A percentile compares a stretch with the other conserved stretches of the same genome.
Conservation (phyloP, 768 basidiomycete species). For the Amanita subjunquillea region DNA sequence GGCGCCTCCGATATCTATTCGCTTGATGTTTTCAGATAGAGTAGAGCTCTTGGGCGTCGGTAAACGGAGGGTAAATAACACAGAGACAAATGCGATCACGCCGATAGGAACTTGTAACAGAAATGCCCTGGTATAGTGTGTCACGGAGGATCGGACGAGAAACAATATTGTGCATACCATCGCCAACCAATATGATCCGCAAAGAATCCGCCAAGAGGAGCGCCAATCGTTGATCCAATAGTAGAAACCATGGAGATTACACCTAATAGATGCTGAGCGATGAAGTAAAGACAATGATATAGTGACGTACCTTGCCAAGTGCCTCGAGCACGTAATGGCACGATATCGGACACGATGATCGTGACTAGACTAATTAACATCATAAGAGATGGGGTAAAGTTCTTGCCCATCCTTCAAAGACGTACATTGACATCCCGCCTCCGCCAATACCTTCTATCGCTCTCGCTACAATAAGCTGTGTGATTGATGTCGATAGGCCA, state of each 20-base stretch:
- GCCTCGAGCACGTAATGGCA: conserved; percentile 50
- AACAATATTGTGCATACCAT: conserved; percentile 28
- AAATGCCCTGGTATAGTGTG: conserved; percentile 33
- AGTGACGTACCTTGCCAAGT: conserved; percentile 51
- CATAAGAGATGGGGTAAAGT: no score
- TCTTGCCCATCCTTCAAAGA: conserved; percentile 1
- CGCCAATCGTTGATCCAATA: conserved; percentile 46
- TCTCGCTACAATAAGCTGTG: conserved; percentile 39
- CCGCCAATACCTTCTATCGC: conserved; percentile 52
- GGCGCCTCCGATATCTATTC: conserved; percentile 56
- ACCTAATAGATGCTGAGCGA: conserved; percentile 19
- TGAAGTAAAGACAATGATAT: neutral
- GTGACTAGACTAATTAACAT: conserved; percentile 34
- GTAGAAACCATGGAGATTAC: conserved; percentile 52
- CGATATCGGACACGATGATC: conserved; percentile 58
- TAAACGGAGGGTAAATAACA: conserved; percentile 42
- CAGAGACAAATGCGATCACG: conserved; percentile 42
- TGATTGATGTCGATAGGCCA: conserved; percentile 44
- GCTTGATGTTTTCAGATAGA: conserved; percentile 40
- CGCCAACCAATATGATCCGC: conserved; percentile 61
- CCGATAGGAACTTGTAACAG: conserved; percentile 50
- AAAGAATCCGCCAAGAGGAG: conserved; percentile 53
- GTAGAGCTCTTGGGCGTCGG: conserved; percentile 30
- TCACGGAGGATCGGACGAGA: neutral
- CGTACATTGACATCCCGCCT: conserved; percentile 55